phyloP scores from a whole-genome alignment of 139 green algal species.

The Chlorella ohadii region DNA sequence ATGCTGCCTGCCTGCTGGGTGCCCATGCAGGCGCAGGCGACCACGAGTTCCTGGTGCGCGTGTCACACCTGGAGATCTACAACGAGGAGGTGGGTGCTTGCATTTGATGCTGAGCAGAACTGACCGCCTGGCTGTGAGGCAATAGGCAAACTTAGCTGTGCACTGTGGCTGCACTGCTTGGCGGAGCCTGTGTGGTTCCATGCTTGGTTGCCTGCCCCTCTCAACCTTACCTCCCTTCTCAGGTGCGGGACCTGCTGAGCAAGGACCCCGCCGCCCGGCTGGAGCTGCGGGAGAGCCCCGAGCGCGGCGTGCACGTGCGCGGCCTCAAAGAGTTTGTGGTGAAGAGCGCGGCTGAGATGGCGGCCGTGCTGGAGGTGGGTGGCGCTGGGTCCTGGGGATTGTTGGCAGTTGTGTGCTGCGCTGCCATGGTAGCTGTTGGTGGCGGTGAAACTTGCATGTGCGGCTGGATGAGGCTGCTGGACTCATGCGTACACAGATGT shows the following conservation, averaged over 20 bases:
- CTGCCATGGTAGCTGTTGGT: no score
- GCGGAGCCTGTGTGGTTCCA: no score
- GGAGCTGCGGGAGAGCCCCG: conserved; percentile 79
- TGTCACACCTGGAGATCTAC: conserved; percentile 73
- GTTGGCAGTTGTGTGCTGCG: no score
- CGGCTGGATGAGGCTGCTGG: no score
- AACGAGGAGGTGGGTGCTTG: not conserved
- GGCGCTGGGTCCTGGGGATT: no score
- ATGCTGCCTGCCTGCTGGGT: not conserved
- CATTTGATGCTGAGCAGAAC: no score
- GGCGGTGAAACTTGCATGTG: no score
- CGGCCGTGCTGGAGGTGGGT: conserved; percentile 79
- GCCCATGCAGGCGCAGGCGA: conserved; percentile 13
- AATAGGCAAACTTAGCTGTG: no score
- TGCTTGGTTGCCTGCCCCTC: not conserved
- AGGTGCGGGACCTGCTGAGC: conserved; percentile 84
- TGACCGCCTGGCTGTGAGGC: no score
- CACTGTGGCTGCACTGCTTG: no score
- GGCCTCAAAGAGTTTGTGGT: conserved; percentile 87
- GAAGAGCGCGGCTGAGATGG: conserved; percentile 80
- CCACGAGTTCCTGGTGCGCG: conserved; percentile 90
- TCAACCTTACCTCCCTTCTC: conserved; percentile 49
- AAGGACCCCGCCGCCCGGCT: conserved; percentile 78
- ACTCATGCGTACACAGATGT: no score
- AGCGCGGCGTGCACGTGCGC: conserved; percentile 78